Conservation (phyloP, 2,329 filamentous ascomycete genomes). For the Stachybotrys chlorohalonatus region DNA sequence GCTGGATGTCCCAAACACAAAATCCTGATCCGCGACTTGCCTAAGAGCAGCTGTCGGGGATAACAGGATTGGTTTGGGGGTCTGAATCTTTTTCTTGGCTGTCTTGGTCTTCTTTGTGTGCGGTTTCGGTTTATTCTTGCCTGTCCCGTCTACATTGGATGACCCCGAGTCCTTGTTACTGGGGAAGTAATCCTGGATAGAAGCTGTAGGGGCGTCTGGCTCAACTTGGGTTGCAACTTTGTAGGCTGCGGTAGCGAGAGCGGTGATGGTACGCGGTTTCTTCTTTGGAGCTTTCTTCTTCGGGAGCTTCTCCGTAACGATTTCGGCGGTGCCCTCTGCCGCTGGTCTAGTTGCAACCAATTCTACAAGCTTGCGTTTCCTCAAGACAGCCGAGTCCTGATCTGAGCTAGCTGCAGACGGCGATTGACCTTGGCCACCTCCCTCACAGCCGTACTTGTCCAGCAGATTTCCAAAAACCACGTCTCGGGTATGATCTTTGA, state of each 20-base stretch:
- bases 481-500: neutral
- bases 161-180: neutral
- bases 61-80: constrained; percentile 44
- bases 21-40: constrained; percentile 60
- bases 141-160: constrained; percentile 10
- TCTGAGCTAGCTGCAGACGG: neutral
- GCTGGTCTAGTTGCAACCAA: constrained; percentile 26
- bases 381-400: constrained; percentile 22
- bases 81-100: constrained; percentile 29
- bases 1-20: constrained; percentile 80
- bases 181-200: constrained; percentile 35
- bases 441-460: constrained; percentile 29
- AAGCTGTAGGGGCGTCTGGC: constrained; percentile 19
- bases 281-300: constrained; percentile 53
- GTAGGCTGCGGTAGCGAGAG: constrained; percentile 66
- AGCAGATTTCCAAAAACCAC: constrained; percentile 18
- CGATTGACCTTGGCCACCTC: constrained; percentile 3
- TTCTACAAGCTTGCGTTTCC: constrained; percentile 50
- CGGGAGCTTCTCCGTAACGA: constrained; percentile 14
- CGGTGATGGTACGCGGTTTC: constrained; percentile 70
- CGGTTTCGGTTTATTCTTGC: constrained; percentile 21
- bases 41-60: constrained; percentile 61
- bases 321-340: constrained; percentile 10
- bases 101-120: constrained; percentile 19
- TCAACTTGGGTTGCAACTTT: constrained; percentile 21